These are phyloP conservation scores for Fusarium chlamydosporum DNA, from an alignment of 2,329 filamentous ascomycete genomes.

Conservation along the genomic window DNA sequence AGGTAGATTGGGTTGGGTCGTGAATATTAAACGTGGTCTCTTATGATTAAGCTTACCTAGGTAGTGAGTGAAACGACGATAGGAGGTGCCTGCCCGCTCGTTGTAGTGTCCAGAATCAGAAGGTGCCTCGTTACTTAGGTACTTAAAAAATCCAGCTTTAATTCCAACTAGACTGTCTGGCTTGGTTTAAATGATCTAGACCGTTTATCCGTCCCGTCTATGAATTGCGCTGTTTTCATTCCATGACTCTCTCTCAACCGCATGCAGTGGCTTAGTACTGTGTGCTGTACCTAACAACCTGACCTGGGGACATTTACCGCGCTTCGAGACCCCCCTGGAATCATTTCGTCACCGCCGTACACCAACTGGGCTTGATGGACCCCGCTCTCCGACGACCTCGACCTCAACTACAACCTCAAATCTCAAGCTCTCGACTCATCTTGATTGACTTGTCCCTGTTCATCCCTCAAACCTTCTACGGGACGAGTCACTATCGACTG, in stretches of 20 bases:
- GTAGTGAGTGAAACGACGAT: constrained; percentile 5
- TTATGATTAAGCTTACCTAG: constrained; percentile 9
- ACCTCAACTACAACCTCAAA: constrained; percentile 26
- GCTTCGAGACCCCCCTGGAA: constrained; percentile 31
- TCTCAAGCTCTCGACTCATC: constrained; percentile 31
- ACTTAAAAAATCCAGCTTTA: neutral
- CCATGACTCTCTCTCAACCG: constrained; percentile 13
- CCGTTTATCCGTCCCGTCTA: constrained; percentile 15
- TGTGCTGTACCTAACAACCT: constrained; percentile 9
- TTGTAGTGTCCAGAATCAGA: constrained; percentile 24
- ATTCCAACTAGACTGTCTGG: constrained; percentile 9
- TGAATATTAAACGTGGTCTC: constrained; percentile 12
- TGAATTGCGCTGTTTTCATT: constrained; percentile 30
- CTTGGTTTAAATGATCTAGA: neutral
- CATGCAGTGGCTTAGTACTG: constrained; percentile 13
- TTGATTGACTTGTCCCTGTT: constrained; percentile 29
- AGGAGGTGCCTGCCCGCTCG: neutral
- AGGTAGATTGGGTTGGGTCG: neutral
- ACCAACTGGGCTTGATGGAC: constrained; percentile 44
- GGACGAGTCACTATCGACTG: constrained; percentile 17
- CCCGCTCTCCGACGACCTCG: constrained; percentile 45
- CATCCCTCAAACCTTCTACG: constrained; percentile 28
- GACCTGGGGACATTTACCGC: constrained; percentile 32
- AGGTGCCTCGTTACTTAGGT: constrained; percentile 17
- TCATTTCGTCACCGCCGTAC: constrained; percentile 51